Base-by-base conservation (phyloP, 768 basidiomycete genomes). In the Tricholoma sp. region DNA sequence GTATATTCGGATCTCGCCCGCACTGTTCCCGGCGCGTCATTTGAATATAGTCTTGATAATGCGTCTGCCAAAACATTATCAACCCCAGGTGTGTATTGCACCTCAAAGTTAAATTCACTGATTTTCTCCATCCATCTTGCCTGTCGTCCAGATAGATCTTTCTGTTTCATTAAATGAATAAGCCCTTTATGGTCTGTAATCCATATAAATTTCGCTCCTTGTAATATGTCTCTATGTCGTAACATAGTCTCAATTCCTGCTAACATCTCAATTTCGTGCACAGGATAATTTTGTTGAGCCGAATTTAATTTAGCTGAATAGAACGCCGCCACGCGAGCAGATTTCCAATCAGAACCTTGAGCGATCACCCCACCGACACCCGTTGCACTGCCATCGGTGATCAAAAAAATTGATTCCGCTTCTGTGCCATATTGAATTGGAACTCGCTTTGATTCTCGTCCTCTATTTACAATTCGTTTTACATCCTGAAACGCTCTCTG, bases 401-500 rank as follows among this genome's bases (percentile, higher is more conserved):
- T 24, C 24, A 24, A 73, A 55, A 62, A 6, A 68, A 57, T 13
- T 52, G 57, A n/a, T 32, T 33, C 0, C 48, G 42, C 24, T 1
- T 49, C 55, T 9, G 15, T n/a, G 1, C 31, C 24, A 53, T 65
- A 67, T 47, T 59, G 42, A 6, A 62, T 18, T 7, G 58, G 53
- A 24, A 57, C 29, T 0, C 57, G n/a, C n/a, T n/a, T 31, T 33
- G 29, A 13, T 58, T 31, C 4, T n/a, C 52, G 32, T 7, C 52
- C 24, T 1, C 9, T 6, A 0, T 29, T 3, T 0, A 58, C 58
- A 0, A 69, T 53, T 1, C 31, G 4, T 42, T 72, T 72, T 28
- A 73, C 59, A 3, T 59, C 57, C 0, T 66, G 55, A 55, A 72
- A 72, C 0, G 68, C 67, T 0, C 34, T 15, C 15, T 65, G 57